Conservation (phyloP, 805 yeast genomes). For the Citeromyces matritensis region DNA sequence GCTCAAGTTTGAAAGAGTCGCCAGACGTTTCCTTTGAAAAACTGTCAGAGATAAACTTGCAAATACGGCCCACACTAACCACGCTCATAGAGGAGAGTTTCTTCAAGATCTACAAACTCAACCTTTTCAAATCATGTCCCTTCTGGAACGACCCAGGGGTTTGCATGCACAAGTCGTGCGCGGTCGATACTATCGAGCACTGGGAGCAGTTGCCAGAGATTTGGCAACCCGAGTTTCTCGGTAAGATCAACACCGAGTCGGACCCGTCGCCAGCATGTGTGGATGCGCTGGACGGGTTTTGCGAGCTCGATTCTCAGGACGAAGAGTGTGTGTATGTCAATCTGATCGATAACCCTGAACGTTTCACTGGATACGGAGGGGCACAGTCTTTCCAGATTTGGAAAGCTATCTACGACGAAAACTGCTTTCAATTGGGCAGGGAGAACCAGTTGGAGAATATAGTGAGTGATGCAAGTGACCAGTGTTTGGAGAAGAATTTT, state of each 20-base stretch:
- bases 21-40: slow-evolving; percentile 20
- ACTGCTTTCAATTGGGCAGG: slow-evolving; percentile 43
- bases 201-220: slow-evolving; percentile 57
- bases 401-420: slow-evolving; percentile 84
- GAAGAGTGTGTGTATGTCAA: slow-evolving; percentile 74
- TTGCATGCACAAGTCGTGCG: slow-evolving; percentile 80
- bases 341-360: slow-evolving; percentile 78
- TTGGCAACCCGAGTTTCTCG: slow-evolving; percentile 63
- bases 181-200: slow-evolving; percentile 72
- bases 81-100: slow-evolving; percentile 59
- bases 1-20: too few relatives aligned
- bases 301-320: slow-evolving; percentile 41
- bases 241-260: slow-evolving; percentile 21
- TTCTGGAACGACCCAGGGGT: slow-evolving; percentile 69
- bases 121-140: slow-evolving; percentile 72
- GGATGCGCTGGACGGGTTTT: slow-evolving; percentile 40
- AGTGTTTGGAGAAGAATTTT: slow-evolving; percentile 75
- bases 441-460: slow-evolving; percentile 5
- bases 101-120: slow-evolving; percentile 77
- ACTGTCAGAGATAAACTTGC: slow-evolving; percentile 33
- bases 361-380: slow-evolving; percentile 95
- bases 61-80: slow-evolving; percentile 40
- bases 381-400: slow-evolving; percentile 85
- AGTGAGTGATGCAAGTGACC: slow-evolving; percentile 21
- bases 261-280: slow-evolving; percentile 5